Evolutionary conservation across 1,139 yeast species (phyloP).

Genomic region (Candida albicans): DNA sequence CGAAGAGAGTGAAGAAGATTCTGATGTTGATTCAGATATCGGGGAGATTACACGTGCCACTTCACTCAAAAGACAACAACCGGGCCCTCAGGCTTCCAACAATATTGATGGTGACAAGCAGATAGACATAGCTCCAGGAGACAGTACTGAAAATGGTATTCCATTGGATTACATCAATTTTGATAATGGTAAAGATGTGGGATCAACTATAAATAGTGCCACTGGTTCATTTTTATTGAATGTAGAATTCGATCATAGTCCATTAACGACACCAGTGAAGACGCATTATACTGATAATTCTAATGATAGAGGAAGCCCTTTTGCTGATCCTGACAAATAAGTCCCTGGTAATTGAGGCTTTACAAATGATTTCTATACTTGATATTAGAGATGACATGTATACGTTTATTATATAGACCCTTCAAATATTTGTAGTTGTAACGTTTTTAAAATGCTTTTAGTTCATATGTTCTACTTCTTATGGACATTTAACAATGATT

Average conservation of each 20-base stretch:
- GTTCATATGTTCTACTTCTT: too few species aligned
- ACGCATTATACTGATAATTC: conserved; percentile 7
- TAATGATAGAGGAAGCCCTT: conserved; percentile 29
- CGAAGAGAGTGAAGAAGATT: conserved; percentile 29
- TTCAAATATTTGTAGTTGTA: too few species aligned
- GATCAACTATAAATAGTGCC: conserved; percentile 8
- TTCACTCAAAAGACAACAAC: conserved; percentile 26
- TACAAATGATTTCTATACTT: too few species aligned
- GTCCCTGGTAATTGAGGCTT: background rate
- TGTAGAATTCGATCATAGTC: conserved; percentile 31
- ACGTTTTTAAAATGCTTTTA: too few species aligned
- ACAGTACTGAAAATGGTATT: conserved; percentile 4
- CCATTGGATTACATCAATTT: conserved; percentile 9
- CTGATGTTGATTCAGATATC: conserved; percentile 49
- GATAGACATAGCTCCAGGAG: conserved; percentile 14
- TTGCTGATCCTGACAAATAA: conserved; percentile 26
- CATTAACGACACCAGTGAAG: conserved; percentile 3
- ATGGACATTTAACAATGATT: too few species aligned
- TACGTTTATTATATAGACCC: too few species aligned
- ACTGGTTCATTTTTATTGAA: conserved; percentile 38
- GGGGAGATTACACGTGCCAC: conserved; percentile 50
- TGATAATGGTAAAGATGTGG: conserved; percentile 12
- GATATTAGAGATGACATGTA: background rate
- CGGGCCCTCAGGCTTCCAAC: background rate
- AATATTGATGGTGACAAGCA: conserved; percentile 14